phyloP scores from a whole-genome alignment of 192 early-diverging fungal species.

The Linnemannia zychae region DNA sequence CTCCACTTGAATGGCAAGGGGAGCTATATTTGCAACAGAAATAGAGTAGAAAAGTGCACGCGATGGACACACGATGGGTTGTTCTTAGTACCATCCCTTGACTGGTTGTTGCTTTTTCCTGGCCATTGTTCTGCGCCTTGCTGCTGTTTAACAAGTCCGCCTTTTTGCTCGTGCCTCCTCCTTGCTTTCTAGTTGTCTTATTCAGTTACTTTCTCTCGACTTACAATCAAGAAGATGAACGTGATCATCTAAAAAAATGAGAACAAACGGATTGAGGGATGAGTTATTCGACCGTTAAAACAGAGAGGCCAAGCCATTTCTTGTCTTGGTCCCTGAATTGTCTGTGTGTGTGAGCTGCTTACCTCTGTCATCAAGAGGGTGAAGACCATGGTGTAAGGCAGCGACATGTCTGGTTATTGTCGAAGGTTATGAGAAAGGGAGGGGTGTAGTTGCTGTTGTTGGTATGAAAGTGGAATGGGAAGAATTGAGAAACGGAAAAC shows the following conservation, averaged over 20 bases:
- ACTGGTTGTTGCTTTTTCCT: background rate
- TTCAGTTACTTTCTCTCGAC: background rate
- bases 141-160: background rate
- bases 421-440: background rate
- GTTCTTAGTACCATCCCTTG: background rate
- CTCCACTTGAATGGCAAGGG: conserved; percentile 65
- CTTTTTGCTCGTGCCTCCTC: background rate
- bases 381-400: conserved; percentile 64
- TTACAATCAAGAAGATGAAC: conserved; percentile 58
- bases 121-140: background rate
- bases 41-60: background rate
- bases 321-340: background rate
- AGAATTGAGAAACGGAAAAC: background rate
- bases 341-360: background rate
- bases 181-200: background rate
- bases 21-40: conserved; percentile 41
- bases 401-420: conserved; percentile 44
- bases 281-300: too few species aligned
- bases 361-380: conserved; percentile 62
- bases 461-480: background rate
- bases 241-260: conserved; percentile 39
- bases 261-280: background rate
- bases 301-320: too few species aligned
- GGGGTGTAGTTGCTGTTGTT: background rate
- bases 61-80: background rate